A percentile compares a stretch with the other conserved stretches of the same genome.
Conservation (phyloP, 345 rosid species). For the Angophora floribunda region DNA sequence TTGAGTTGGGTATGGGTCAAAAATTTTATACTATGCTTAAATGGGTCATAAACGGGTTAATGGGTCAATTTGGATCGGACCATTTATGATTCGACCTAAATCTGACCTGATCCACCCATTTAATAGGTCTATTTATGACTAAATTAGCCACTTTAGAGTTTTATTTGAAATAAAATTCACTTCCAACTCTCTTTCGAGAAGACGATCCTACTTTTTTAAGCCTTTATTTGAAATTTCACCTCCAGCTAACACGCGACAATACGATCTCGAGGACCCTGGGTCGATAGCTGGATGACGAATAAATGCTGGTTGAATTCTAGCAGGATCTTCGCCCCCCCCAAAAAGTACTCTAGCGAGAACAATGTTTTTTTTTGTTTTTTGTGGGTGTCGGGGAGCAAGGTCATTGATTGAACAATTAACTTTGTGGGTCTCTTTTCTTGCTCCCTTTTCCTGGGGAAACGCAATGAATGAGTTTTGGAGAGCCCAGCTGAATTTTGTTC, state of each 20-base stretch:
- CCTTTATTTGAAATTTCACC: not conserved
- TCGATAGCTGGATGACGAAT: not conserved
- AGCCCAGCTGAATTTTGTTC: not conserved
- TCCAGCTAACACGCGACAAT: no score
- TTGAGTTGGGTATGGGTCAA: no score
- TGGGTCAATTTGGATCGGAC: no score
- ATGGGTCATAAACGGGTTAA: no score
- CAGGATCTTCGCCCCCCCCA: not conserved
- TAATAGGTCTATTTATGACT: not conserved
- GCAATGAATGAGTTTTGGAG: not conserved
- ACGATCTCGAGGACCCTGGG: not conserved
- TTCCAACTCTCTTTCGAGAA: fast-evolving
- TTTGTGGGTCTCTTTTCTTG: not conserved
- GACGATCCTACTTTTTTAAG: not conserved
- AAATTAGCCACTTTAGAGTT: not conserved
- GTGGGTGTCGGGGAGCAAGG: not conserved
- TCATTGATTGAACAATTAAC: not conserved
- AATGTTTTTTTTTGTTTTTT: not conserved
- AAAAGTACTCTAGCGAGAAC: not conserved
- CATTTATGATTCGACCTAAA: no score
- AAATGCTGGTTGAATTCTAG: not conserved
- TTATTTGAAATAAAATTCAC: not conserved
- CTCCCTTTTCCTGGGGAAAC: not conserved
- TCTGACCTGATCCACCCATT: no score
- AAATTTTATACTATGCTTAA: no score